Evolutionary conservation across 2,329 filamentous ascomycete genomes (phyloP).

Genomic region (Aureobasidium vineae): DNA sequence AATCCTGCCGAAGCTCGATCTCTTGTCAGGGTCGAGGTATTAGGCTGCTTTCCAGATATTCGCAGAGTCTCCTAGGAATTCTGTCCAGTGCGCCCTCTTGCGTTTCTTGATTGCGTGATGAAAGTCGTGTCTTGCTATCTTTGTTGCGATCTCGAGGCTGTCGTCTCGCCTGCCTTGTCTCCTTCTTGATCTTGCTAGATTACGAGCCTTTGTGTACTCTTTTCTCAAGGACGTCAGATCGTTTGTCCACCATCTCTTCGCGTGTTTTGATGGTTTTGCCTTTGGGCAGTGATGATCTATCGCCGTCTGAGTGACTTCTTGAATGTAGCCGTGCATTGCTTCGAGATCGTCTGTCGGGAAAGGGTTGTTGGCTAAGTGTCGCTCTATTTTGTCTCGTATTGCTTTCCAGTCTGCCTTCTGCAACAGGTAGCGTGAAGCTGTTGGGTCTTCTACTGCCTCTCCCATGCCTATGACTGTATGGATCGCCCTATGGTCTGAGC

Average conservation of each 20-base stretch:
- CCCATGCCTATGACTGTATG: conserved; percentile 8
- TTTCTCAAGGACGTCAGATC: conserved; percentile 14
- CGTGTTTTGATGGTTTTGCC: conserved; percentile 34
- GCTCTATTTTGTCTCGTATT: conserved; percentile 9
- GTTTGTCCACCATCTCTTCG: conserved; percentile 37
- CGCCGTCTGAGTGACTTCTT: conserved; percentile 27
- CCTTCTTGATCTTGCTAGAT: conserved; percentile 16
- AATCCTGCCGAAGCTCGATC: conserved; percentile 17
- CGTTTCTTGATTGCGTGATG: conserved; percentile 30
- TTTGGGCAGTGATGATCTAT: conserved; percentile 31
- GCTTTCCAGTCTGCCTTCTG: conserved; percentile 19
- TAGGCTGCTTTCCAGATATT: conserved; percentile 25
- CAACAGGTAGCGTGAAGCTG: neutral
- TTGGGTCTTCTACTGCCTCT: conserved; percentile 1
- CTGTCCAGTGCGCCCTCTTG: conserved; percentile 28
- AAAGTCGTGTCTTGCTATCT: conserved; percentile 33
- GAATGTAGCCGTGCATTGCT: conserved; percentile 12
- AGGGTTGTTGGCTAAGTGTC: neutral
- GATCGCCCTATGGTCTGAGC: conserved; percentile 22
- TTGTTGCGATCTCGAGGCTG: conserved; percentile 7
- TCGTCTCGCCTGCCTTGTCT: conserved; percentile 15
- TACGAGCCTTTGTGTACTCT: conserved; percentile 1
- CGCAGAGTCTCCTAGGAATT: conserved; percentile 20
- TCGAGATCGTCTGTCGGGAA: conserved; percentile 17
- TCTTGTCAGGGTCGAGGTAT: neutral